These are phyloP conservation scores for Coprinopsis strossmayeri DNA, from an alignment of 768 basidiomycete genomes.

Conservation along the genomic window DNA sequence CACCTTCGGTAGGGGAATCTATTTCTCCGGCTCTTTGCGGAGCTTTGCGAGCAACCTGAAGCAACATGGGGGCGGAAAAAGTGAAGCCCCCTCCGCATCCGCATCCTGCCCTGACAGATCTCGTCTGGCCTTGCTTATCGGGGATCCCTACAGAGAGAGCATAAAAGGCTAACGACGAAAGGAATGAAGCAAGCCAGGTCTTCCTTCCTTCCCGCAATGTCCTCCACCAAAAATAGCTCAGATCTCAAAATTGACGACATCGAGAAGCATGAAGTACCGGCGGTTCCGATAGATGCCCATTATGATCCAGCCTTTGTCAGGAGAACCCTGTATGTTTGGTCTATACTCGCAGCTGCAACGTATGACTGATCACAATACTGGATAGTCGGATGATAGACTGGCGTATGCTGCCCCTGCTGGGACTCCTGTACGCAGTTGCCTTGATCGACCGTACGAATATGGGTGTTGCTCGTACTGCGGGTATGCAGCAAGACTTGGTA, in stretches of 20 bases:
- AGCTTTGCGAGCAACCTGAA: too few species aligned
- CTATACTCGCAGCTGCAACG: background rate
- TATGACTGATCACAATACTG: background rate
- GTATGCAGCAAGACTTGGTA: slow-evolving; percentile 30
- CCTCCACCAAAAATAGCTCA: slow-evolving; percentile 13
- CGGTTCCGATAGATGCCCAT: slow-evolving; percentile 13
- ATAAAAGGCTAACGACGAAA: too few species aligned
- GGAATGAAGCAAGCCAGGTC: too few species aligned
- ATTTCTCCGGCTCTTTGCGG: too few species aligned
- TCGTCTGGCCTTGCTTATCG: too few species aligned
- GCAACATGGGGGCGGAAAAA: too few species aligned
- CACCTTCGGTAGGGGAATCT: too few species aligned
- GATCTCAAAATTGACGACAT: slow-evolving; percentile 18
- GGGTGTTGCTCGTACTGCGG: slow-evolving; percentile 30
- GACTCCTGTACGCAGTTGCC: slow-evolving; percentile 26
- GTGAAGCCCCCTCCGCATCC: too few species aligned
- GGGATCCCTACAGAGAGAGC: too few species aligned
- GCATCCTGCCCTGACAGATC: too few species aligned
- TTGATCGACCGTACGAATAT: slow-evolving; percentile 32
- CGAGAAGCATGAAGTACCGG: slow-evolving; percentile 9
- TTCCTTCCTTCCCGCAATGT: slow-evolving; percentile 2
- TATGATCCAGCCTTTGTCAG: slow-evolving; percentile 14
- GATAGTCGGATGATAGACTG: slow-evolving; percentile 25
- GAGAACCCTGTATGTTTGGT: slow-evolving; percentile 16
- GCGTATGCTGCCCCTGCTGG: slow-evolving; percentile 28